A percentile compares a stretch with the other conserved stretches of the same genome.
Conservation (phyloP, 129 eudicot genomes). For the Chrysanthemum seticuspe region DNA sequence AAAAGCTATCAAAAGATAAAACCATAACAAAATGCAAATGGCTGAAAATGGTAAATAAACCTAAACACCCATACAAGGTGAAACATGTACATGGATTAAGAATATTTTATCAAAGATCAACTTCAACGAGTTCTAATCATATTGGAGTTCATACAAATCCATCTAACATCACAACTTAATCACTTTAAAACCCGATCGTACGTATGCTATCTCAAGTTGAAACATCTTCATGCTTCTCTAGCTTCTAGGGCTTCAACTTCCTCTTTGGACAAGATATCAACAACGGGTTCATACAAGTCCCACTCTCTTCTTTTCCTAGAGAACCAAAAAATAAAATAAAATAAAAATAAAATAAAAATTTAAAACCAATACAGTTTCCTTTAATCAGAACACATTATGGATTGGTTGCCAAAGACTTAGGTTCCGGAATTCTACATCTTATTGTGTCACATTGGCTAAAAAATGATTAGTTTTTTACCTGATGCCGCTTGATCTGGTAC, state of each 20-base stretch:
- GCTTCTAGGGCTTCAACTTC: conserved; percentile 92
- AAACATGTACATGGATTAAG: conserved; percentile 36
- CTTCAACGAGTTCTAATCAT: too few relatives aligned
- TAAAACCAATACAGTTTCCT: too few relatives aligned
- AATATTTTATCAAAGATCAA: too few relatives aligned
- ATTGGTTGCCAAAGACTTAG: too few relatives aligned
- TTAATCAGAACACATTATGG: too few relatives aligned
- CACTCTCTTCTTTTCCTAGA: conserved; percentile 91
- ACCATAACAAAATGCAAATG: too few relatives aligned
- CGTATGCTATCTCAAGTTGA: background rate
- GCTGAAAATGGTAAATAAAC: too few relatives aligned
- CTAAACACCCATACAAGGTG: too few relatives aligned
- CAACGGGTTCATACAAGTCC: conserved; percentile 89
- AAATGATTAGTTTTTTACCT: conserved; percentile 43
- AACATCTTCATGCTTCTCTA: conserved; percentile 47
- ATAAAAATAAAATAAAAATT: background rate
- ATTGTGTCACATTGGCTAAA: too few relatives aligned
- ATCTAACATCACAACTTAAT: background rate
- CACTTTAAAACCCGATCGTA: background rate
- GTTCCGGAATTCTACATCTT: too few relatives aligned
- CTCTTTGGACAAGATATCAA: conserved; percentile 86
- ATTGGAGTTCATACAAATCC: too few relatives aligned
- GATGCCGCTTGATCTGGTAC: conserved; percentile 78
- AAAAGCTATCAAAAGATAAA: too few relatives aligned
- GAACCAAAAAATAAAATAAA: background rate